Evolutionary conservation across 495 filamentous ascomycete species (phyloP).

Genomic region (Tuber indicum): DNA sequence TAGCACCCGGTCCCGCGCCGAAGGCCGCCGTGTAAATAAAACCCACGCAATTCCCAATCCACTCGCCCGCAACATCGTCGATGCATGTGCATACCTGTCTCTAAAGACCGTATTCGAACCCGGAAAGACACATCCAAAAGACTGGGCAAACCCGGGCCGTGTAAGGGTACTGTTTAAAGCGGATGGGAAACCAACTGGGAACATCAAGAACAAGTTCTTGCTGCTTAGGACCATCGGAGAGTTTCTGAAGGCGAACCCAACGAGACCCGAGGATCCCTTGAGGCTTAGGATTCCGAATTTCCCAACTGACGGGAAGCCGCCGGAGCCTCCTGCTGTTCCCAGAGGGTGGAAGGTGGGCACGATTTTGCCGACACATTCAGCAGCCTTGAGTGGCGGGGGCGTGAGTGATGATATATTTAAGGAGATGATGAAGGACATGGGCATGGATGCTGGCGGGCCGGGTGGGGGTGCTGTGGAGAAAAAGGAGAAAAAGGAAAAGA

Average conservation of each 20-base stretch:
- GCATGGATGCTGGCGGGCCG: slow-evolving; percentile 48
- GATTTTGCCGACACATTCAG: slow-evolving; percentile 76
- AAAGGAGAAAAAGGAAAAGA: slow-evolving; percentile 49
- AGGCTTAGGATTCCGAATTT: slow-evolving; percentile 62
- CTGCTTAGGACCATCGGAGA: slow-evolving; percentile 69
- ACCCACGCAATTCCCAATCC: slow-evolving; percentile 74
- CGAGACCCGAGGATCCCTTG: slow-evolving; percentile 59
- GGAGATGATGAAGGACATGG: slow-evolving; percentile 97
- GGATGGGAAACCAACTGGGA: slow-evolving; percentile 45
- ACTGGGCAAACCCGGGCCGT: slow-evolving; percentile 93
- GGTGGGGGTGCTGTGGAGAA: slow-evolving; percentile 41
- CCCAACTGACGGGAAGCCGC: slow-evolving; percentile 56
- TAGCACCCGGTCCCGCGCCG: slow-evolving; percentile 59
- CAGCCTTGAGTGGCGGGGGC: slow-evolving; percentile 85
- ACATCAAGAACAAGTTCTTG: slow-evolving; percentile 82
- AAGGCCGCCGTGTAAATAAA: slow-evolving; percentile 69
- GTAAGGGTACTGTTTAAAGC: slow-evolving; percentile 70
- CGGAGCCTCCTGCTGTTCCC: slow-evolving; percentile 67
- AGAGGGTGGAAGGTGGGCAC: slow-evolving; percentile 85
- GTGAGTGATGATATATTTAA: slow-evolving; percentile 94
- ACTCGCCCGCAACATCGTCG: slow-evolving; percentile 79
- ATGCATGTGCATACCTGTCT: slow-evolving; percentile 67
- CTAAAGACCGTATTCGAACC: slow-evolving; percentile 79
- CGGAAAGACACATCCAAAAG: slow-evolving; percentile 85
- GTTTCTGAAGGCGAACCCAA: slow-evolving; percentile 70